Base-by-base conservation (phyloP, 2,329 filamentous ascomycete species). In the Zymoseptoria tritici region DNA sequence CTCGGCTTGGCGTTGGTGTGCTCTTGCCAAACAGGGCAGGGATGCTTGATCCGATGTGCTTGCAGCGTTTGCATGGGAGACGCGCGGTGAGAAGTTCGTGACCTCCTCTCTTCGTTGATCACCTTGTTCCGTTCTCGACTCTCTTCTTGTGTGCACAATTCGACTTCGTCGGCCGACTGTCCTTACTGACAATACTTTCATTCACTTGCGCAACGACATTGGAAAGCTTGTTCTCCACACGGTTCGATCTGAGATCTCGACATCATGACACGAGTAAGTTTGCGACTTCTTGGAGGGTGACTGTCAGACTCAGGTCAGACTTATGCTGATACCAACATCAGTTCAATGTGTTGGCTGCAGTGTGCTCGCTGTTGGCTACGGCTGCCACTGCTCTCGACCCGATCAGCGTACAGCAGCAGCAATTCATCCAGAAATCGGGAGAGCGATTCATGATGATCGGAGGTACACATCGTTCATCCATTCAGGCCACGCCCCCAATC, bases 371-470 rank as follows among this genome's bases (percentile, higher is more conserved):
- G 51, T 62, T 64, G n/a, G 54, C 64, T n/a, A 58, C 63, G 7
- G 60, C 80, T 65, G 78, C 77, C 49, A 69, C 75, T 20, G 83
- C 83, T 26, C 80, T 85, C 52, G 79, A 80, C 57, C 79, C 83
- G 6, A 76, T 86, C 58, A 78, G 80, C 59, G 80, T 86, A 56
- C 71, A 80, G 58, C 82, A 83, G 60, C 81, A 83, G 71, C 80
- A 86, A 70, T 78, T 87, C 66, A 81, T 85, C 71, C 78, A 78
- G 42, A 75, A 80, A 57, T 83, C 81, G 19, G 79, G 79, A 58
- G 79, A 83, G 65, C 80, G 84, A 54, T 81, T 86, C 72, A 80
- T 85, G 75, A 80, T 87, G 60, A 59, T 66, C 19, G 64, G 64
- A 2, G 36, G 36, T 46, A 46, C 6, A n/a, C 36, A 46, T 46